These are phyloP conservation scores for Vaccinium macrocarpon DNA, from an alignment of 148 eudicot species.

Conservation along the genomic window DNA sequence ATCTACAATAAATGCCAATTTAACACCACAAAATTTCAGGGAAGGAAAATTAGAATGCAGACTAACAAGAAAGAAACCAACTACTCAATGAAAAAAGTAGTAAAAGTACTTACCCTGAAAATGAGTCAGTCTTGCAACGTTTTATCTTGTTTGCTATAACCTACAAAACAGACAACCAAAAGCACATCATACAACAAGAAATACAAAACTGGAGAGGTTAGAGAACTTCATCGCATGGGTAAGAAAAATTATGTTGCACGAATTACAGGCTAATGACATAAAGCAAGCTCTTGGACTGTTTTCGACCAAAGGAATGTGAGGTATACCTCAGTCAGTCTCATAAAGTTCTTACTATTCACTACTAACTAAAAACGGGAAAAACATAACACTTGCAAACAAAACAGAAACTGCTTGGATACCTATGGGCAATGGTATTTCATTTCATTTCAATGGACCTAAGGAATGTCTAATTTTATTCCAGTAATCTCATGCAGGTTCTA, in stretches of 20 bases:
- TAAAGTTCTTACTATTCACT: background rate
- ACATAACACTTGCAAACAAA: background rate
- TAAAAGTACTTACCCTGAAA: constrained; percentile 52
- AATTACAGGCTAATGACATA: background rate
- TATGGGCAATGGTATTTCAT: background rate
- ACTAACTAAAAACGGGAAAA: background rate
- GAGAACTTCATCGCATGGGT: background rate
- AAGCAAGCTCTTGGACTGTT: background rate
- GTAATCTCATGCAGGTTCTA: background rate
- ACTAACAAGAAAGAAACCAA: background rate
- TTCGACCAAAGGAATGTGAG: background rate
- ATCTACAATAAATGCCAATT: background rate
- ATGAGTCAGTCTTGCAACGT: constrained; percentile 97
- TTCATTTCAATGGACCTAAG: background rate
- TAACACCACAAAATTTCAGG: background rate
- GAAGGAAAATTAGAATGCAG: background rate
- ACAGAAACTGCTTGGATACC: background rate
- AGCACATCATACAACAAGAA: constrained; percentile 12
- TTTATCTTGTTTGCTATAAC: constrained; percentile 84
- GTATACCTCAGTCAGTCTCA: background rate
- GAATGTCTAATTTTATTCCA: background rate
- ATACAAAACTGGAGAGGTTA: constrained; percentile 3
- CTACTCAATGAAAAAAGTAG: background rate
- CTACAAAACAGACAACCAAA: constrained; percentile 41
- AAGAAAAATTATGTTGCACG: background rate